A percentile compares a stretch with the other conserved stretches of the same genome.
Evolutionary conservation across 2,329 filamentous ascomycete genomes (phyloP).

Genomic region (Ophidiomyces ophidiicola): DNA sequence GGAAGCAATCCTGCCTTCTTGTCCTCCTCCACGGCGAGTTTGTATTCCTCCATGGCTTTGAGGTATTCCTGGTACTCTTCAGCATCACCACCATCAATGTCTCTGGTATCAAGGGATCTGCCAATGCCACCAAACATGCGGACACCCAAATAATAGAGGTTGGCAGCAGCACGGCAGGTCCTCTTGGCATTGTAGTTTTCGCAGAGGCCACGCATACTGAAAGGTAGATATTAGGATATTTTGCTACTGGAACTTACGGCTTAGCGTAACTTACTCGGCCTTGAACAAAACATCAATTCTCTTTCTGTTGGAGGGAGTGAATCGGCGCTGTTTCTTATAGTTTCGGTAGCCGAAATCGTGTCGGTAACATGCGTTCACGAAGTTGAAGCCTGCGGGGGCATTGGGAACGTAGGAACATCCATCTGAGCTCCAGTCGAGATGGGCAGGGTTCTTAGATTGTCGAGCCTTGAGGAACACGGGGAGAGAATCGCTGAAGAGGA

Average conservation of each 20-base stretch:
- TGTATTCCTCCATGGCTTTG: not conserved
- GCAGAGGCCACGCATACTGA: no score
- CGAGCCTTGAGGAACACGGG: slow-evolving; percentile 33
- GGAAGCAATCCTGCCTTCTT: not conserved
- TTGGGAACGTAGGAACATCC: slow-evolving; percentile 26
- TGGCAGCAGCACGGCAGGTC: not conserved
- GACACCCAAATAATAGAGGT: not conserved
- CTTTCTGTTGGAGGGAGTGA: slow-evolving; percentile 32
- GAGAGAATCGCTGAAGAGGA: slow-evolving; percentile 37
- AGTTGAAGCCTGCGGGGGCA: slow-evolving; percentile 23
- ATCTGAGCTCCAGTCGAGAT: slow-evolving; percentile 26
- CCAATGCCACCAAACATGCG: not conserved
- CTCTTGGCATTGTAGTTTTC: not conserved
- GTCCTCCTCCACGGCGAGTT: not conserved
- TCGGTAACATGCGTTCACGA: slow-evolving; percentile 36
- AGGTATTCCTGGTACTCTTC: not conserved
- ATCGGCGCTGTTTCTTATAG: slow-evolving; percentile 39
- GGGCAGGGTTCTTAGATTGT: slow-evolving; percentile 29
- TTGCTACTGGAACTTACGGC: not conserved
- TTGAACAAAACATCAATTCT: slow-evolving; percentile 40
- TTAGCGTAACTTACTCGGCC: not conserved
- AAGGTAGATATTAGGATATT: not conserved
- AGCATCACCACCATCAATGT: not conserved
- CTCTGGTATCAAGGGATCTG: not conserved
- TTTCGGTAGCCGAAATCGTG: slow-evolving; percentile 50